Evolutionary conservation across 23 red algal species (phyloP).

Genomic region (Cyanidium caldarium): DNA sequence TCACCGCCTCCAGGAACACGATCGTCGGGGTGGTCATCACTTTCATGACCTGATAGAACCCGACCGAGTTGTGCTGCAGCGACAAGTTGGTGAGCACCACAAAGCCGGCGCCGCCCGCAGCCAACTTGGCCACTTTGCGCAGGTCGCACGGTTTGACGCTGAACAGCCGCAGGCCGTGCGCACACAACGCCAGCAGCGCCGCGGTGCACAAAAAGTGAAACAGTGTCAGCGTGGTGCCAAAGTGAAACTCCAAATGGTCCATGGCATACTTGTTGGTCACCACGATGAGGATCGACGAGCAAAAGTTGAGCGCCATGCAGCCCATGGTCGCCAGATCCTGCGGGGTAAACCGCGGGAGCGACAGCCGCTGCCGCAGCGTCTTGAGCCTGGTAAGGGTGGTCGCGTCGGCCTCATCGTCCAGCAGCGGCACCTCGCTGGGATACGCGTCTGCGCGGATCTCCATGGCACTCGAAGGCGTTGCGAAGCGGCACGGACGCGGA

Average conservation of each 20-base stretch:
- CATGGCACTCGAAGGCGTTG: too few species aligned
- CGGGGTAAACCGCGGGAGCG: background rate
- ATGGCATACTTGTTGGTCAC: slow-evolving; percentile 75
- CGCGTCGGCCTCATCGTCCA: too few species aligned
- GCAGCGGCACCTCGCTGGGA: too few species aligned
- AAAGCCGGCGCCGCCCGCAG: slow-evolving; percentile 77
- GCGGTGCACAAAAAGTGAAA: slow-evolving; percentile 68
- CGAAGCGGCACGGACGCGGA: too few species aligned
- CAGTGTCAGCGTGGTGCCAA: slow-evolving; percentile 56
- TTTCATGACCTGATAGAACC: slow-evolving; percentile 98
- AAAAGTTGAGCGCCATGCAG: slow-evolving; percentile 79
- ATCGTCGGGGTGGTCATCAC: slow-evolving; percentile 91
- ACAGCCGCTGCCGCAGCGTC: too few species aligned
- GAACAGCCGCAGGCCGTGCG: slow-evolving; percentile 32
- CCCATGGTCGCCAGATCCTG: slow-evolving; percentile 9
- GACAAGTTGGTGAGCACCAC: slow-evolving; percentile 90
- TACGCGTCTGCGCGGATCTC: too few species aligned
- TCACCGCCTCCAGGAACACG: slow-evolving; percentile 71
- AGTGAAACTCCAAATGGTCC: slow-evolving; percentile 56
- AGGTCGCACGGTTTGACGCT: slow-evolving; percentile 58
- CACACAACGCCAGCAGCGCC: slow-evolving; percentile 24
- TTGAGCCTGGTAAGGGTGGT: too few species aligned
- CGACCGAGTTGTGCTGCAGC: slow-evolving; percentile 79
- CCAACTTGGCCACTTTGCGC: slow-evolving; percentile 50
- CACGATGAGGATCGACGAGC: slow-evolving; percentile 54